These are phyloP conservation scores for Mrakiaceae sp. DNA, from an alignment of 1,284 basidiomycete genomes.

Conservation along the genomic window DNA sequence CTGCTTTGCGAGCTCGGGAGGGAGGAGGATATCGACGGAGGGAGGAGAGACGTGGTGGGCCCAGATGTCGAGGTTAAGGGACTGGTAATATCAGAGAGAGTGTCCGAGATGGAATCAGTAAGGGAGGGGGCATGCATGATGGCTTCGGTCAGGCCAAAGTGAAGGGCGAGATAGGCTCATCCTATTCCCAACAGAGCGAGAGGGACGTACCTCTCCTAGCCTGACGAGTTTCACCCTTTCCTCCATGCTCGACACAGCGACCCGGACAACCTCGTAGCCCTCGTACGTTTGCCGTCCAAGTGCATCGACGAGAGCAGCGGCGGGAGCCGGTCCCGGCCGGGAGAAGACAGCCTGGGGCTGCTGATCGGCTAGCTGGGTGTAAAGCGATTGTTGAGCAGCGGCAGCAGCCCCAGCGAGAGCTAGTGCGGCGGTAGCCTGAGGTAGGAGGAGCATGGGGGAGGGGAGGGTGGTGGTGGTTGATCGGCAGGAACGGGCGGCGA, in stretches of 20 bases:
- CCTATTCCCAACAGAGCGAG: too few species aligned
- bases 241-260: neutral
- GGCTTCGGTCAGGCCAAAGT: neutral
- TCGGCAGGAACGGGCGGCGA: too few species aligned
- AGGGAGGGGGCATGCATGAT: neutral
- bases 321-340: too few species aligned
- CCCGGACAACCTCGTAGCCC: neutral
- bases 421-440: too few species aligned
- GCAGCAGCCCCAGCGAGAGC: too few species aligned
- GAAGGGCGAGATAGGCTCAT: neutral
- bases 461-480: too few species aligned
- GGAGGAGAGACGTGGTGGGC: neutral
- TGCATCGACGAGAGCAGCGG: too few species aligned
- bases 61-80: conserved; percentile 33
- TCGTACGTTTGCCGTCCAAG: neutral
- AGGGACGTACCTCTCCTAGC: neutral
- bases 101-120: neutral
- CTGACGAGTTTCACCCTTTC: neutral
- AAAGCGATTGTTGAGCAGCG: too few species aligned
- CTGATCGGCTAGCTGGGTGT: too few species aligned
- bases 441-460: too few species aligned
- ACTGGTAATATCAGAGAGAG: conserved; percentile 17
- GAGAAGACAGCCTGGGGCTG: too few species aligned
- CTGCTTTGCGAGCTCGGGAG: neutral
- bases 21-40: conserved; percentile 3